These are phyloP conservation scores for Berberis vulgaris DNA, from an alignment of 164 flowering plant genomes.

Conservation along the genomic window DNA sequence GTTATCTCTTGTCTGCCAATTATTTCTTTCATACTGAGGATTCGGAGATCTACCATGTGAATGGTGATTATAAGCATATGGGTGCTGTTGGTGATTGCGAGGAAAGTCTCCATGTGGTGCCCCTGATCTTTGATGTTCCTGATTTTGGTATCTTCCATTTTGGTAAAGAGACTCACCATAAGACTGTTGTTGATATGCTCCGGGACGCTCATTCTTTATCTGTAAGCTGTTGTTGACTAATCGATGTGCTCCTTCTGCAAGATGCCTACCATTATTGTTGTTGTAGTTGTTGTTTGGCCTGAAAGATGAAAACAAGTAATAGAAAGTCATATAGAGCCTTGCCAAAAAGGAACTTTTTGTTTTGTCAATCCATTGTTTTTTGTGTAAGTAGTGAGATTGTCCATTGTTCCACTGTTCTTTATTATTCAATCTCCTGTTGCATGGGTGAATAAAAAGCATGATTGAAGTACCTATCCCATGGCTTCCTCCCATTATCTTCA, in stretches of 20 bases:
- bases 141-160: background rate
- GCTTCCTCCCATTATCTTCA: constrained; percentile 73
- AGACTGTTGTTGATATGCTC: constrained; percentile 20
- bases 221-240: constrained; percentile 73
- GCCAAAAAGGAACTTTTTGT: background rate
- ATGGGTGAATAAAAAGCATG: background rate
- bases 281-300: constrained; percentile 47
- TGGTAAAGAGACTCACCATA: background rate
- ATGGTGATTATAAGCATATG: background rate
- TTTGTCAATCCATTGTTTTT: background rate
- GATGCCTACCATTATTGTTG: constrained; percentile 54
- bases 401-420: background rate
- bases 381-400: background rate
- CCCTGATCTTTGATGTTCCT: constrained; percentile 1
- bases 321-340: background rate
- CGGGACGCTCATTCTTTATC: constrained; percentile 24
- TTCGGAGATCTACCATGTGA: background rate
- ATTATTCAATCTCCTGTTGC: background rate
- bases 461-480: constrained; percentile 32
- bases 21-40: constrained; percentile 4
- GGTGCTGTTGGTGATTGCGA: background rate
- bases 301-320: constrained; percentile 6
- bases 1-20: background rate
- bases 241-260: constrained; percentile 85
- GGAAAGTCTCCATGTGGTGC: background rate